These are phyloP conservation scores for Verbena officinalis DNA, from an alignment of 257 asterid species.

Conservation along the genomic window DNA sequence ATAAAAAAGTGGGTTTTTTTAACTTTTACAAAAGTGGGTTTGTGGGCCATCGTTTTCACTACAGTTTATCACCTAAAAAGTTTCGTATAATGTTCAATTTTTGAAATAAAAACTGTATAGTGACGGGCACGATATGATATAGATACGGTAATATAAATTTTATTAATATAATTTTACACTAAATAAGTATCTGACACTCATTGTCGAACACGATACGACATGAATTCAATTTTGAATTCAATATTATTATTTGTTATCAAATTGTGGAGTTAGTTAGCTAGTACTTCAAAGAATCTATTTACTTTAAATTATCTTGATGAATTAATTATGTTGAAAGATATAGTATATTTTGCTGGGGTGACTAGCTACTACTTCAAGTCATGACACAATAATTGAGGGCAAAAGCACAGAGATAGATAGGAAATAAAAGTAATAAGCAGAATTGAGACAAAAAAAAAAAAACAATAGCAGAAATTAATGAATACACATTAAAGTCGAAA, in stretches of 20 bases:
- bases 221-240: slow-evolving; percentile 8
- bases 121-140: too few relatives aligned
- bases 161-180: too few relatives aligned
- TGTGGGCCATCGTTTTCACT: slow-evolving; percentile 29
- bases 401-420: not conserved
- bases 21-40: slow-evolving; percentile 28
- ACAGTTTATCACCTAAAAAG: slow-evolving; percentile 13
- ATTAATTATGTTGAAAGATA: too few relatives aligned
- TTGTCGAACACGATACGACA: too few relatives aligned
- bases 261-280: not conserved
- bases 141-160: too few relatives aligned
- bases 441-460: slow-evolving; percentile 19
- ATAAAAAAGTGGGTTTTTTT: slow-evolving; percentile 16
- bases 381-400: slow-evolving; percentile 16
- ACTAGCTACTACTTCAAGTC: not conserved
- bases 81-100: not conserved
- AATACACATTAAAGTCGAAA: slow-evolving; percentile 11
- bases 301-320: too few relatives aligned
- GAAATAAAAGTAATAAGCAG: slow-evolving; percentile 5
- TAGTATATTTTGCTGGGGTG: too few relatives aligned
- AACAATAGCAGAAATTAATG: slow-evolving; percentile 11
- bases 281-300: not conserved
- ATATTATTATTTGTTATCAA: not conserved
- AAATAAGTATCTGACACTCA: too few relatives aligned
- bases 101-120: slow-evolving; percentile 14